These are phyloP conservation scores for Austropuccinia psidii DNA, from an alignment of 1,284 basidiomycete species.

Conservation along the genomic window DNA sequence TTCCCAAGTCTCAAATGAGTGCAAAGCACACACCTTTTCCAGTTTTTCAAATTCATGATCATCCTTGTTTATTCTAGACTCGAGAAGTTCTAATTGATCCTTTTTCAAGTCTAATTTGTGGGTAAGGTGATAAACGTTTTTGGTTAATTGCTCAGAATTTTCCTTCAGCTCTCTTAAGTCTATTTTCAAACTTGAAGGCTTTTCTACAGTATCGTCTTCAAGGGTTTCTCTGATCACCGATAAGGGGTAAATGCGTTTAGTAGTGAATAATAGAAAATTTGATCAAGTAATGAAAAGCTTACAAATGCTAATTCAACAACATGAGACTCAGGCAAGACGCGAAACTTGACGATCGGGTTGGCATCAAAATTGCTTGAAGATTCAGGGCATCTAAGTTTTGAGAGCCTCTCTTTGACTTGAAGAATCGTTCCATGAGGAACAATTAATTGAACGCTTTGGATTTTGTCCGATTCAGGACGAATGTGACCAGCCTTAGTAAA, in stretches of 20 bases:
- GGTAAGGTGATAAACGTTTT: neutral
- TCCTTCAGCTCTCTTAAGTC: slow-evolving; percentile 5
- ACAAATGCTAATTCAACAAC: slow-evolving; percentile 26
- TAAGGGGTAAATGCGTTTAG: too few species aligned
- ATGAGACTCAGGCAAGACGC: slow-evolving; percentile 19
- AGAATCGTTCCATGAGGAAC: slow-evolving; percentile 39
- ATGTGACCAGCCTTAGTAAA: too few species aligned
- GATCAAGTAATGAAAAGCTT: too few species aligned
- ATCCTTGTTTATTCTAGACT: neutral
- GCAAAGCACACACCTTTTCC: neutral
- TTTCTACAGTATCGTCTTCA: slow-evolving; percentile 12
- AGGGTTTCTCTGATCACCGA: too few species aligned
- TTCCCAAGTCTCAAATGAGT: too few species aligned
- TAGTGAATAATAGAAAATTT: too few species aligned
- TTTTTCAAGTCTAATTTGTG: neutral
- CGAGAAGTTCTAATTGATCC: slow-evolving; percentile 20
- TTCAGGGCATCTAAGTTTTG: slow-evolving; percentile 48
- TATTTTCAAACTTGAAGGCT: neutral
- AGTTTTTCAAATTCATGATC: slow-evolving; percentile 21
- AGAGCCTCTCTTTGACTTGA: slow-evolving; percentile 36
- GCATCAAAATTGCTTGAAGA: slow-evolving; percentile 43
- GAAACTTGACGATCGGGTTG: slow-evolving; percentile 38
- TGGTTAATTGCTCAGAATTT: neutral
- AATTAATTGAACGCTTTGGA: too few species aligned
- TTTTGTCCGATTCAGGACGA: too few species aligned